A percentile compares a stretch with the other conserved stretches of the same genome.
Conservation (phyloP, 257 asterid genomes). For the Nicotiana paniculata region DNA sequence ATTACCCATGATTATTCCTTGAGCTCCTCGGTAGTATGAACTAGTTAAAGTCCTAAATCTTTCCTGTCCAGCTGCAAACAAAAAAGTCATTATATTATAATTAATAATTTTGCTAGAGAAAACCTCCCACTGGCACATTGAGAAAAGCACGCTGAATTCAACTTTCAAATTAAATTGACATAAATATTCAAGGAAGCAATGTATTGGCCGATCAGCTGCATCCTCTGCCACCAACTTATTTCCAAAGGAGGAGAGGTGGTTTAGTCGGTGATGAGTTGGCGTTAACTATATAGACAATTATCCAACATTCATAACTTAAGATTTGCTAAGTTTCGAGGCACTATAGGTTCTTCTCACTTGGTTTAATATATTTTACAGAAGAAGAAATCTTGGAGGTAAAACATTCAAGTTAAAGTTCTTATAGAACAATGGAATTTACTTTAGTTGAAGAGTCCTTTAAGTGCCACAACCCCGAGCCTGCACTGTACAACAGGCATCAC, state of each 20-base stretch:
- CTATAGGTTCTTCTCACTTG: background rate
- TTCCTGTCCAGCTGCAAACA: constrained; percentile 64
- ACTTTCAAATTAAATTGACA: background rate
- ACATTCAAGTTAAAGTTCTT: background rate
- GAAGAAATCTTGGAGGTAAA: background rate
- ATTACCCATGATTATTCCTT: constrained; percentile 65
- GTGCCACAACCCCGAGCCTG: background rate
- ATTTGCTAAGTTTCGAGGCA: background rate
- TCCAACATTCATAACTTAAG: background rate
- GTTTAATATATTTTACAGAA: background rate
- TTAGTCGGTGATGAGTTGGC: background rate
- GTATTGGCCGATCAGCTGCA: background rate
- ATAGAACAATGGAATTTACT: no score
- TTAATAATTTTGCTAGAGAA: background rate
- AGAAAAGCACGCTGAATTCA: background rate
- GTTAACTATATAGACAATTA: background rate
- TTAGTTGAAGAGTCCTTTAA: background rate
- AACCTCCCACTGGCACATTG: background rate
- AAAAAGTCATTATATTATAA: constrained; percentile 2
- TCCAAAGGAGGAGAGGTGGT: background rate
- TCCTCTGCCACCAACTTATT: background rate
- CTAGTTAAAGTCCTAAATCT: constrained; percentile 69
- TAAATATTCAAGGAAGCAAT: background rate
- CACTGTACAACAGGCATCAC: background rate
- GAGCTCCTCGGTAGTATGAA: constrained; percentile 73